Percentiles rank a stretch among this genome's conserved stretches.
phyloP scores from a whole-genome alignment of 1,284 basidiomycete genomes.

The Pisolithus thermaeus region DNA sequence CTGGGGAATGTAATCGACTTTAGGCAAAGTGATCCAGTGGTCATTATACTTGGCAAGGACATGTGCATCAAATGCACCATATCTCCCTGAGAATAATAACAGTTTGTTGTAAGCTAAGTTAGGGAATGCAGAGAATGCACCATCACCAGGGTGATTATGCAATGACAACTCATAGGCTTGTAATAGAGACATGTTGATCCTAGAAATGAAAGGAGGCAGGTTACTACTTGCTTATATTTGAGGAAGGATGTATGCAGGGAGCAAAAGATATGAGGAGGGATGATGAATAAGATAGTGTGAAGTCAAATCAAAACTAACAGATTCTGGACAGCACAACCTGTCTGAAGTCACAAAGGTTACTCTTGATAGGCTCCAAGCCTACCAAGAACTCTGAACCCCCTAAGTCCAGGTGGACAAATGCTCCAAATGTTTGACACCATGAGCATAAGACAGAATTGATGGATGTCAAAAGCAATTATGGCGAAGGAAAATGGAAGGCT shows the following conservation, averaged over 20 bases:
- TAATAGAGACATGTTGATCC: not conserved
- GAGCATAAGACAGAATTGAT: no score
- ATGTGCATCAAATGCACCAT: not conserved
- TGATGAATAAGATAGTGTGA: no score
- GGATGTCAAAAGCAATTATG: no score
- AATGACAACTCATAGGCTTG: not conserved
- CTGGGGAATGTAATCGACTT: conserved; percentile 1
- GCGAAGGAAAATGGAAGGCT: no score
- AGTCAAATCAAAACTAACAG: no score
- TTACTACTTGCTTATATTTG: not conserved
- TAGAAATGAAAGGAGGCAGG: not conserved
- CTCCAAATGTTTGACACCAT: no score
- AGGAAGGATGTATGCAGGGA: not conserved
- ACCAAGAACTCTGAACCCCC: no score
- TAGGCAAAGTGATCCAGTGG: conserved; percentile 1
- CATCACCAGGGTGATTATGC: not conserved
- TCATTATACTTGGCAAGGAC: not conserved
- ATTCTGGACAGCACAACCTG: no score
- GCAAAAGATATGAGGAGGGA: no score
- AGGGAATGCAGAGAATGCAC: not conserved
- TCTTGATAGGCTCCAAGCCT: no score
- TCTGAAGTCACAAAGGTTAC: no score
- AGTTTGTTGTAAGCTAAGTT: not conserved
- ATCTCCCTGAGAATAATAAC: not conserved
- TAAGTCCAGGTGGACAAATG: no score